Percentiles rank a stretch among this genome's conserved stretches.
These are phyloP conservation scores for Globisporangium emineosum DNA, from an alignment of 352 stramenopile genomes.

Conservation along the genomic window DNA sequence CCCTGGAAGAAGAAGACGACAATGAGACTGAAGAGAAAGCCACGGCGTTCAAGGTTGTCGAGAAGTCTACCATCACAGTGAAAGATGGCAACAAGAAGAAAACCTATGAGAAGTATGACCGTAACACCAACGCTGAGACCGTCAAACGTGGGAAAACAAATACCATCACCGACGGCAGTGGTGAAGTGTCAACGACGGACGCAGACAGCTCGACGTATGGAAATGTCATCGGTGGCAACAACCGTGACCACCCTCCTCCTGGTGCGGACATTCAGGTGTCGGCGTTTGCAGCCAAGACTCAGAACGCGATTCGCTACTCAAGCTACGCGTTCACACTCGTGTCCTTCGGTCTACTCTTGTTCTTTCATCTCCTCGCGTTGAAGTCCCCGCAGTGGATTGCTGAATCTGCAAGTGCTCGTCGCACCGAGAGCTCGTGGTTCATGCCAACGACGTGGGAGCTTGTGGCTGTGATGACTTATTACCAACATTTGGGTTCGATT, in stretches of 20 bases:
- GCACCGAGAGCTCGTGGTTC: constrained; percentile 27
- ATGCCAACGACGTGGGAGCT: constrained; percentile 72
- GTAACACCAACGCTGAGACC: constrained; percentile 13
- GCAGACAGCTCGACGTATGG: constrained; percentile 17
- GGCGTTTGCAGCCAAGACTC: constrained; percentile 30
- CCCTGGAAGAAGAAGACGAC: constrained; percentile 2
- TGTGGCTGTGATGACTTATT: constrained; percentile 51
- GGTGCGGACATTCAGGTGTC: constrained; percentile 60
- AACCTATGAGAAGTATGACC: constrained; percentile 25
- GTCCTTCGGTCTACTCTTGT: constrained; percentile 42
- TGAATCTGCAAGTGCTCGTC: constrained; percentile 17
- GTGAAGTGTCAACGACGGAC: constrained; percentile 5
- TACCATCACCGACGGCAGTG: neutral
- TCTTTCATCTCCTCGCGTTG: constrained; percentile 56
- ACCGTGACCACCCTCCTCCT: constrained; percentile 44
- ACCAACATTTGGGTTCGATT: constrained; percentile 69
- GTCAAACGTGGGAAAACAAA: constrained; percentile 7
- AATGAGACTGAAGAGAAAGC: constrained; percentile 4
- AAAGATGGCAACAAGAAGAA: constrained; percentile 17
- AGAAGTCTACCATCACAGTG: constrained; percentile 16
- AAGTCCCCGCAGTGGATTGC: constrained; percentile 39
- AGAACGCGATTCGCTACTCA: constrained; percentile 49
- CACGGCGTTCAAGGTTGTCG: constrained; percentile 4
- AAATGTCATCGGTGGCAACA: constrained; percentile 43
- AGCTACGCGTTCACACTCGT: constrained; percentile 51